phyloP scores from a whole-genome alignment of 176 grass and related monocot genomes.

The Raddia distichophylla region DNA sequence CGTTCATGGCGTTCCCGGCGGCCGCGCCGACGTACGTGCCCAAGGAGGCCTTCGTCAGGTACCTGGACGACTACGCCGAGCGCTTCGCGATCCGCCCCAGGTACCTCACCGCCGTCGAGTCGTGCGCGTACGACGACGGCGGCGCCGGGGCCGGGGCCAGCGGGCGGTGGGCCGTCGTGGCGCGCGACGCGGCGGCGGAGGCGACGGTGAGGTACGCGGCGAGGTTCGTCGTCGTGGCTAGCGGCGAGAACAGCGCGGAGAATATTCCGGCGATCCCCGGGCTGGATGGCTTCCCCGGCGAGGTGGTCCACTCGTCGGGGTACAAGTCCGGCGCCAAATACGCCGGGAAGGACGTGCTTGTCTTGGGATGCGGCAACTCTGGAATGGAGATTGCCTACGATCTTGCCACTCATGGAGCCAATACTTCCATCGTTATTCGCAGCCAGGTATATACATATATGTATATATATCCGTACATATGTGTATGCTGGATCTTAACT shows the following conservation, averaged over 20 bases:
- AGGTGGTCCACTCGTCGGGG: conserved; percentile 23
- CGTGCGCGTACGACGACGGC: background rate
- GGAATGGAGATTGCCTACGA: conserved; percentile 65
- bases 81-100: background rate
- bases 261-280: conserved; percentile 36
- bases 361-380: conserved; percentile 53
- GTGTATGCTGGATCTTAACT: no score
- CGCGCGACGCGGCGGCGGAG: background rate
- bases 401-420: conserved; percentile 36
- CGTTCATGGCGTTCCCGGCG: background rate
- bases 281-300: conserved; percentile 23
- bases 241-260: conserved; percentile 37
- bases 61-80: conserved; percentile 10
- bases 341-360: conserved; percentile 21
- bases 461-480: no score
- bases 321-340: conserved; percentile 46
- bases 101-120: conserved; percentile 9
- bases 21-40: conserved; percentile 35
- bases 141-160: background rate
- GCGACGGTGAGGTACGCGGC: background rate
- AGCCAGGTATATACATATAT: conserved; percentile 8
- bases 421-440: conserved; percentile 36
- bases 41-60: conserved; percentile 25
- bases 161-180: background rate
- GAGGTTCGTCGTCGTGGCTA: conserved; percentile 44